Percentiles rank a stretch among this genome's conserved stretches.
Evolutionary conservation across 345 rosid genomes (phyloP).

Genomic region (Salix arbutifolia): DNA sequence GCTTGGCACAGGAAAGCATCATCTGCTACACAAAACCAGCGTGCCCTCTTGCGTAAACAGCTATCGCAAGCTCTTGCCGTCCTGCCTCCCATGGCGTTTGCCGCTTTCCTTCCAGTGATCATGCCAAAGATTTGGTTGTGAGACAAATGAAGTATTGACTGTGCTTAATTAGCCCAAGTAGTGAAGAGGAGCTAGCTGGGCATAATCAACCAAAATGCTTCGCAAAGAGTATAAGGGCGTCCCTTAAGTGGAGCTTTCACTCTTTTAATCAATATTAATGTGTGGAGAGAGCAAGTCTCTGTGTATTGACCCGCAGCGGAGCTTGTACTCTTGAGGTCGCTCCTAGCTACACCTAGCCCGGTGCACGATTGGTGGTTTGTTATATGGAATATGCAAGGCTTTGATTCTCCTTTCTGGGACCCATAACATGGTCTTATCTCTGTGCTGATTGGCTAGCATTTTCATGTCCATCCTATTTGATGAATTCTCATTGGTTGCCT

Average conservation of each 20-base stretch:
- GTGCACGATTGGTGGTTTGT: slow-evolving; percentile 9
- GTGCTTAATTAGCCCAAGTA: not conserved
- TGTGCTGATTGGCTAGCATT: slow-evolving; percentile 34
- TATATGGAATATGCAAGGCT: not conserved
- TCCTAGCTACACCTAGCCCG: not conserved
- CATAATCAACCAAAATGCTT: not conserved
- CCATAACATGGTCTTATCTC: slow-evolving; percentile 26
- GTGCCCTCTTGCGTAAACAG: slow-evolving; percentile 33
- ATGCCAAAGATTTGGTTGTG: not conserved
- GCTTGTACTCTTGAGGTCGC: slow-evolving; percentile 9
- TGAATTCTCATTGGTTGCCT: slow-evolving; percentile 35
- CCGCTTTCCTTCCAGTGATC: slow-evolving; percentile 10
- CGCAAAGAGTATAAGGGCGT: not conserved
- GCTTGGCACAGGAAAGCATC: slow-evolving; percentile 70
- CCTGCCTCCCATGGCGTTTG: slow-evolving; percentile 29
- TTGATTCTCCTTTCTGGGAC: slow-evolving; percentile 16
- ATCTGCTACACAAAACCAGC: slow-evolving; percentile 60
- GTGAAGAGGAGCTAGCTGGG: not conserved
- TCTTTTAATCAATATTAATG: slow-evolving; percentile 2
- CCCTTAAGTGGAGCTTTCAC: not conserved
- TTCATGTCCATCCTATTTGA: slow-evolving; percentile 27
- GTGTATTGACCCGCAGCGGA: not conserved
- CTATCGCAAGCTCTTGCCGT: slow-evolving; percentile 30
- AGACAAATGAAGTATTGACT: not conserved
- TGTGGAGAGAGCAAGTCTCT: not conserved